Evolutionary conservation across 2,329 filamentous ascomycete genomes (phyloP), one percentile per base, ranked within the genome.

Genomic region (Chrysoporthe deuterocubensis): DNA sequence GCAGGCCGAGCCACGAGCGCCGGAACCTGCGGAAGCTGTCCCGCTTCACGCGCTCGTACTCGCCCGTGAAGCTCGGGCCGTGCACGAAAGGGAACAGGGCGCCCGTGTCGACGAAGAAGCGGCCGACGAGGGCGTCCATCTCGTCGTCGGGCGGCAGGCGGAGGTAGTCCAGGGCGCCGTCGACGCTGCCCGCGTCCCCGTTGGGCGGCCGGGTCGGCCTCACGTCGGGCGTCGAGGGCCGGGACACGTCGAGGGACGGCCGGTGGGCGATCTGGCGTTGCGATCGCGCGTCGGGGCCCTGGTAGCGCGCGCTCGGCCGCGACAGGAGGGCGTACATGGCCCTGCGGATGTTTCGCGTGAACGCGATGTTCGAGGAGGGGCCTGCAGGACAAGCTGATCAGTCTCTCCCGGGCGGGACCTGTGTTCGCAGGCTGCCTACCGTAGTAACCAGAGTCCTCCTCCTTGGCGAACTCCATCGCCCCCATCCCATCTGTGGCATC

Each of bases 1-100:
- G 71, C 2, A 85, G 71, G 0, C 82, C 82, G 0, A 86, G 77
- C 84, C 84, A 86, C 0, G 83, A 81, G n/a, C 80, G 78, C 0
- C 82, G 76, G 0, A 81, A 78, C 3, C 74, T 77, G 0, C 72
- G 76, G 50, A 80, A 71, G 18, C 60, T 46, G 40, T 57, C 64
- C 2, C 56, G 54, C 65, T 64, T 69, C 43, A 71, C 66, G 13
- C 52, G 59, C 14, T 65, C 44, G 52, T 73, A 73, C 2, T 69
- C 71, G 11, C 48, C 70, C 26, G 67, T 61, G 42, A 74, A 74
- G 2, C 43, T 68, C 14, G 63, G 57, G 32, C 71, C 68, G 48
- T 71, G 70, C 9, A 74, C 65, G 40, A 65, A 74, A 4, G 73
- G 73, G 21, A 73, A 69, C 7, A 74, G 61, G 0, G 62, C 62